Conservation (phyloP, 23 red algal genomes). For the Cyanidioschyzon merolae region DNA sequence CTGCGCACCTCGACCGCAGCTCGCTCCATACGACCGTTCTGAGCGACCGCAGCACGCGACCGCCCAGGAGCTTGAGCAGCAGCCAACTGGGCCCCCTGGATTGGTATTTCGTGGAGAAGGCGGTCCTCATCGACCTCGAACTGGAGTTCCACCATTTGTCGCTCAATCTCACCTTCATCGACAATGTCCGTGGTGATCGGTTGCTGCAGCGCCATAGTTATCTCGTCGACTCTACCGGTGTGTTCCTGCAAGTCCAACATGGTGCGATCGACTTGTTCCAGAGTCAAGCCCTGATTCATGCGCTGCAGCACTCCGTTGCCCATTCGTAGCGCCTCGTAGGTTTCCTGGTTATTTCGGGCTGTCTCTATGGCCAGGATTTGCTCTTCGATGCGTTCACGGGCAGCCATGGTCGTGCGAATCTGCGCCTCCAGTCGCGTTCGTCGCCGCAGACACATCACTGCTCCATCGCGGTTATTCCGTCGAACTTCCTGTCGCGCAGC, state of each 20-base stretch:
- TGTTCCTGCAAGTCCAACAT: constrained; percentile 8
- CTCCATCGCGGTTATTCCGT: background rate
- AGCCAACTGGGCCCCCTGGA: background rate
- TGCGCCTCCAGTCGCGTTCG: background rate
- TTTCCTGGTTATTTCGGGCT: background rate
- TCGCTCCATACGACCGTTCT: background rate
- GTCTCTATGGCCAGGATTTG: constrained; percentile 12
- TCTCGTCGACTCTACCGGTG: background rate
- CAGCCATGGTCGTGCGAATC: background rate
- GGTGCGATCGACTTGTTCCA: constrained; percentile 1
- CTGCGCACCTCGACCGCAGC: background rate
- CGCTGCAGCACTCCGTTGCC: background rate
- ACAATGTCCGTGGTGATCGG: background rate
- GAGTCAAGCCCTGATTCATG: background rate
- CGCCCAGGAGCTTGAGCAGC: background rate
- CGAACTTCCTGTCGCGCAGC: background rate
- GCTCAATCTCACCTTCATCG: background rate
- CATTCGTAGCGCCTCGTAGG: background rate
- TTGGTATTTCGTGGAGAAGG: background rate
- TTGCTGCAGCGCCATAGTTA: constrained; percentile 6
- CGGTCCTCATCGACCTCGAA: background rate
- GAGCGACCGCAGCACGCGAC: background rate
- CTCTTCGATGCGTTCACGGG: background rate
- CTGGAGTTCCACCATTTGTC: constrained; percentile 5
- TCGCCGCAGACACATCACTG: background rate